Conservation (phyloP, 257 asterid species). For the Datura wrightii region DNA sequence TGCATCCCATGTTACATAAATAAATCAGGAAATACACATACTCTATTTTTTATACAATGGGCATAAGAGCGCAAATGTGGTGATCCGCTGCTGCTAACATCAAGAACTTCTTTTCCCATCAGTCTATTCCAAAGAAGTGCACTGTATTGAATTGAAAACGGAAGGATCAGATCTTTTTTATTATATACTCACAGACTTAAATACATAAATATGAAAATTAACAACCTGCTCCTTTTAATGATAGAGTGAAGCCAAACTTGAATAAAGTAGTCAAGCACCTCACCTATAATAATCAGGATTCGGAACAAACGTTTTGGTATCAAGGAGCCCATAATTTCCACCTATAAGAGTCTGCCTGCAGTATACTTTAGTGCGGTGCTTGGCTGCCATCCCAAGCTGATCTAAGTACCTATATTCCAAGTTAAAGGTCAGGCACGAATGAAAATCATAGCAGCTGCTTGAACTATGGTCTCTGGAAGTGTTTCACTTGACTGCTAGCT, state of each 20-base stretch:
- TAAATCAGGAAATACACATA: slow-evolving; percentile 35
- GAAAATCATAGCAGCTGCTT: neutral
- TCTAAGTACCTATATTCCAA: slow-evolving; percentile 76
- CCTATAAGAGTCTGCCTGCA: slow-evolving; percentile 95
- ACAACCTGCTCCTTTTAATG: neutral
- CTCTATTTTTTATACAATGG: slow-evolving; percentile 83
- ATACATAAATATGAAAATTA: neutral
- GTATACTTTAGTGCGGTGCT: slow-evolving; percentile 69
- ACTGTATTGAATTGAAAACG: slow-evolving; percentile 47
- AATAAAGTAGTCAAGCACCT: slow-evolving; percentile 18
- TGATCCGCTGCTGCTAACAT: slow-evolving; percentile 50
- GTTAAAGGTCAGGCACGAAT: neutral
- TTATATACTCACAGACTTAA: neutral
- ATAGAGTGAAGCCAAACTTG: neutral
- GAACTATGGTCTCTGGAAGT: neutral
- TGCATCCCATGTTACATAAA: neutral
- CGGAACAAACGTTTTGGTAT: slow-evolving; percentile 67
- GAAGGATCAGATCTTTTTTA: neutral
- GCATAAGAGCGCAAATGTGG: slow-evolving; percentile 79
- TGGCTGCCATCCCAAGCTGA: slow-evolving; percentile 98
- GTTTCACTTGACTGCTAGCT: neutral
- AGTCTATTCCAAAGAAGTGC: slow-evolving; percentile 93
- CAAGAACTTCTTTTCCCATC: slow-evolving; percentile 87
- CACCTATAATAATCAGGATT: slow-evolving; percentile 97
- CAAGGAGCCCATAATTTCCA: slow-evolving; percentile 86